phyloP scores from a whole-genome alignment of 352 stramenopile genomes.

The Phytophthora cajani region DNA sequence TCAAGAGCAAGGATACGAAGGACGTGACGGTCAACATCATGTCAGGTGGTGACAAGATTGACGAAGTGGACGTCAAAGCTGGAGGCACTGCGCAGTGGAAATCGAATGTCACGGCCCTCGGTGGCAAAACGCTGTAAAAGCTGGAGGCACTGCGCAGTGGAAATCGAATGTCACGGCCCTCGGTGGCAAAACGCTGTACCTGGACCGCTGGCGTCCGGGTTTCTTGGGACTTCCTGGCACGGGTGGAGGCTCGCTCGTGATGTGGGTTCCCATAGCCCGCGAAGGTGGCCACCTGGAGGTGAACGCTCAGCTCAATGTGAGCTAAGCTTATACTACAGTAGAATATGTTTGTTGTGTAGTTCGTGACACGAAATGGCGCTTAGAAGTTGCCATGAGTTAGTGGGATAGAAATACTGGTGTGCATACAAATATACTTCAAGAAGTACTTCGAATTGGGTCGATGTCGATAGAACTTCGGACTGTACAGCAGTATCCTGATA shows the following conservation, averaged over 20 bases:
- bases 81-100: slow-evolving; percentile 45
- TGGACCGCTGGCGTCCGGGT: slow-evolving; percentile 67
- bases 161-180: slow-evolving; percentile 40
- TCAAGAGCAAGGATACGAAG: slow-evolving; percentile 48
- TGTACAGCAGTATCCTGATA: no score
- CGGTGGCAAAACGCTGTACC: slow-evolving; percentile 69
- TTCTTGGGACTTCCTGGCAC: slow-evolving; percentile 62
- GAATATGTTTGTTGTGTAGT: slow-evolving; percentile 13
- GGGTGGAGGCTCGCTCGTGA: slow-evolving; percentile 60
- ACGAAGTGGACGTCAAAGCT: slow-evolving; percentile 42
- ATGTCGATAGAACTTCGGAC: no score
- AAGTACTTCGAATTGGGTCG: no score
- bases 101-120: slow-evolving; percentile 34
- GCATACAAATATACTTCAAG: no score
- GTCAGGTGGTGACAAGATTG: slow-evolving; percentile 36
- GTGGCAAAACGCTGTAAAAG: no score
- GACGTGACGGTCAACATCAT: slow-evolving; percentile 27
- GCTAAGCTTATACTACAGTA: slow-evolving; percentile 19
- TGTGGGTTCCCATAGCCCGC: slow-evolving; percentile 54
- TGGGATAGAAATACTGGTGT: slow-evolving; percentile 13
- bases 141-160: slow-evolving; percentile 44
- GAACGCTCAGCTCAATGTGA: slow-evolving; percentile 52
- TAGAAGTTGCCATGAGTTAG: slow-evolving; percentile 20
- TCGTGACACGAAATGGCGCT: slow-evolving; percentile 5
- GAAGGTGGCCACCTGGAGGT: slow-evolving; percentile 54